Conservation (phyloP, 192 early-diverging fungal species). For the Coemansia sp. region DNA sequence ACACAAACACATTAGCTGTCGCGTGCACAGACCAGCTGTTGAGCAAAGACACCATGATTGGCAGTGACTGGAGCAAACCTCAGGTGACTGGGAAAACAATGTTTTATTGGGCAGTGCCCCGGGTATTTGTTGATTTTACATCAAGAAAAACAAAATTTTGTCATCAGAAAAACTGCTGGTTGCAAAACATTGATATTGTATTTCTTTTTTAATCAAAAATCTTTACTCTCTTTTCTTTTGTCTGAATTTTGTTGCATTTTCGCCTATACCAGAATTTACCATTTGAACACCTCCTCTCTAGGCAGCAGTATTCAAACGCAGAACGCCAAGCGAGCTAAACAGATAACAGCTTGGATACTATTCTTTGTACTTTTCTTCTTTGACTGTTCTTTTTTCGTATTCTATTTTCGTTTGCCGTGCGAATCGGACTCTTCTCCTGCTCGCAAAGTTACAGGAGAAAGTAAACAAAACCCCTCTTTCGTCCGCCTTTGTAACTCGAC, state of each 20-base stretch:
- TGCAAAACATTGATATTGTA: background rate
- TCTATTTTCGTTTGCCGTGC: background rate
- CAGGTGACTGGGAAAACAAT: too few relatives aligned
- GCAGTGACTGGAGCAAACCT: too few relatives aligned
- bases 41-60: too few relatives aligned
- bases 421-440: background rate
- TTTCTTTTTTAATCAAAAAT: background rate
- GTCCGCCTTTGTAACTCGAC: background rate
- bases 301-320: background rate
- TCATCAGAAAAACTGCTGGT: too few relatives aligned
- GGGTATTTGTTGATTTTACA: background rate
- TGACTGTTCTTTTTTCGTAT: background rate
- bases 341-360: background rate
- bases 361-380: background rate
- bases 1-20: background rate
- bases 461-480: background rate
- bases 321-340: background rate
- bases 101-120: too few relatives aligned
- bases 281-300: background rate
- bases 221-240: background rate
- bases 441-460: background rate
- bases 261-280: background rate
- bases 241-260: background rate
- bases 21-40: too few relatives aligned
- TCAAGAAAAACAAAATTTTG: background rate